Percentiles rank a stretch among this genome's conserved stretches.
These are phyloP conservation scores for Arxiozyma bovina DNA, from an alignment of 1,139 yeast genomes.

Conservation along the genomic window DNA sequence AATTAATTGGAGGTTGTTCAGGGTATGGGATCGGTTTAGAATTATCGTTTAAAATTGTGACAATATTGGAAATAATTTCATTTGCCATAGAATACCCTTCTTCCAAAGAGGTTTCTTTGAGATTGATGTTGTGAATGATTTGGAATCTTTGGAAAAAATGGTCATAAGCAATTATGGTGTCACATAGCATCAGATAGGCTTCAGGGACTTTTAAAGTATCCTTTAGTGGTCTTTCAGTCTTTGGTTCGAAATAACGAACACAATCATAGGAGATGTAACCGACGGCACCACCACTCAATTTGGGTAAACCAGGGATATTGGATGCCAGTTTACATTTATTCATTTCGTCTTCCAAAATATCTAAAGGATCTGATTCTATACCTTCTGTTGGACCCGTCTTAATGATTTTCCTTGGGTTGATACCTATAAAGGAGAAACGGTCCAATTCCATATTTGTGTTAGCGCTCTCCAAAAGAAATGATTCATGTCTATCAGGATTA, in stretches of 20 bases:
- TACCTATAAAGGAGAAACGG: conserved; percentile 84
- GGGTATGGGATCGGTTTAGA: conserved; percentile 40
- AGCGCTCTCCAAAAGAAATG: conserved; percentile 83
- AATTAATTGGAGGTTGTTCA: conserved; percentile 63
- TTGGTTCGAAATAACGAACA: conserved; percentile 91
- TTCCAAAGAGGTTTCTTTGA: conserved; percentile 37
- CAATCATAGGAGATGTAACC: conserved; percentile 96
- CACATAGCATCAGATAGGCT: conserved; percentile 84
- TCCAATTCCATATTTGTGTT: conserved; percentile 82
- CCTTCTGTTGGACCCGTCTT: conserved; percentile 63
- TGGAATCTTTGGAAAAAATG: conserved; percentile 90
- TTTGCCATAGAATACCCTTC: conserved; percentile 50
- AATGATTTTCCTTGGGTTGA: conserved; percentile 70
- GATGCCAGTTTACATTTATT: conserved; percentile 55
- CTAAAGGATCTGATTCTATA: conserved; percentile 69
- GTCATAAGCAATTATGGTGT: conserved; percentile 82
- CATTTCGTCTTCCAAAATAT: conserved; percentile 65
- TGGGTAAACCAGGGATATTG: conserved; percentile 67
- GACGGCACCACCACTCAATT: conserved; percentile 88
- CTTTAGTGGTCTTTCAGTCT: conserved; percentile 59
- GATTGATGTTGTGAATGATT: conserved; percentile 64
- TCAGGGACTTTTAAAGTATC: conserved; percentile 84
- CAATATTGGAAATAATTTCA: conserved; percentile 48
- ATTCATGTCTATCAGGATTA: conserved; percentile 46
- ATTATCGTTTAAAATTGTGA: conserved; percentile 36